These are phyloP conservation scores for Gossypium davidsonii DNA, from an alignment of 441 rosid genomes.

Conservation along the genomic window DNA sequence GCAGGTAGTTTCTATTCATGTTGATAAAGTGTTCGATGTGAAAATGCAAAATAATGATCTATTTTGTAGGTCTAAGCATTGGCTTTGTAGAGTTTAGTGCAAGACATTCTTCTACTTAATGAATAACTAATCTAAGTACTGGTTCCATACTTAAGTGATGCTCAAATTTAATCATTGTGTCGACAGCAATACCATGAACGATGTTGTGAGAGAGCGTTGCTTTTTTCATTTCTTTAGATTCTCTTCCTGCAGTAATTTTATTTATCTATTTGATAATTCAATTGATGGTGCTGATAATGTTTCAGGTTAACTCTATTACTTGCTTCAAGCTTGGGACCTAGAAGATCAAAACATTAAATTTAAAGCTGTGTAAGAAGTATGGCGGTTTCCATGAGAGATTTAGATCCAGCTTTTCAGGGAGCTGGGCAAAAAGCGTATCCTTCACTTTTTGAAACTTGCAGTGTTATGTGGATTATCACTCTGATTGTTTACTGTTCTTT, in stretches of 20 bases:
- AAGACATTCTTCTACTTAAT: neutral
- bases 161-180: neutral
- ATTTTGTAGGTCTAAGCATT: neutral
- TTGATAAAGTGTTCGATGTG: neutral
- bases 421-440: conserved; percentile 97
- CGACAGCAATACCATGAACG: neutral
- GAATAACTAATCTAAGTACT: neutral
- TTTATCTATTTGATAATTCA: neutral
- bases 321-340: conserved; percentile 20
- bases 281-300: conserved; percentile 13
- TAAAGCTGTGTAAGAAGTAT: conserved; percentile 36
- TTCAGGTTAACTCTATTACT: conserved; percentile 36
- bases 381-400: conserved; percentile 92
- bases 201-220: neutral
- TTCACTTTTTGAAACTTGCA: conserved; percentile 24
- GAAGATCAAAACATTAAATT: conserved; percentile 22
- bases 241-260: neutral
- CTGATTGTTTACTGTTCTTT: neutral
- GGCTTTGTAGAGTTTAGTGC: neutral
- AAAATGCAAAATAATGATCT: neutral
- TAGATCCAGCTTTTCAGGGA: conserved; percentile 94
- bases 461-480: neutral
- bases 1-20: conserved; percentile 1
- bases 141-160: neutral
- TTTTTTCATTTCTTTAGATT: conserved; percentile 2